Base-by-base conservation (phyloP, 768 basidiomycete genomes). In the Coprinopsis sp. region DNA sequence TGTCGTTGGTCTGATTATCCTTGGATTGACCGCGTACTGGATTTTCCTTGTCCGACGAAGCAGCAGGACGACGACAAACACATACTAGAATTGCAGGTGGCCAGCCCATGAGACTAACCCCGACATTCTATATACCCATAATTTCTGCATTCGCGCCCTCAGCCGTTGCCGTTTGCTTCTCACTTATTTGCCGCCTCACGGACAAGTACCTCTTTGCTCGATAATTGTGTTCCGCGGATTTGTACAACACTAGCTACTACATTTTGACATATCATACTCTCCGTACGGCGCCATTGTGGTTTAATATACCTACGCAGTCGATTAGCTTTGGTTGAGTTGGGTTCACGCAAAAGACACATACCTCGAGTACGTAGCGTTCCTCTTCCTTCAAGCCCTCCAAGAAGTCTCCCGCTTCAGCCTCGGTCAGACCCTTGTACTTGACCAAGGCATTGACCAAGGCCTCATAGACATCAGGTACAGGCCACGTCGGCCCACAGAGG, bases 401-500 rank as follows among this genome's bases (percentile, higher is more conserved):
- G 63, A 83, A 92, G 44, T 77, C 78, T 30, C 84, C 89, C 2
- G 95, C 96, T 29, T 72, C 62, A 46, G 78, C 73, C 36, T 72
- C 67, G 11, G 80, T 75, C 61, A 79, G 70, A 13, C 82, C 82
- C 50, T 84, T 81, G 58, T 83, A 82, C 60, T 82, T 80, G 22
- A 76, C 77, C 51, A 97, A 69, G 2, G 91, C 87, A 16, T 81
- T 81, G 18, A 94, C 84, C 39, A 99, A 73, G 0, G 96, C 90
- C 65, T 95, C 87, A 58, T 89, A 95, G 4, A 99, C 92, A 59
- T 98, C 96, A 1, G 96, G 93, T 18, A 98, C 95, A n/a, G 96
- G 96, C 95, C 94, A 96, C 22, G 95, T 98, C 29, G 95, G 96
- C 22, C 95, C 95, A 63, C 96, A 97, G 36, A 99, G 74, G 66